These are phyloP conservation scores for Aegilops longissima DNA, from an alignment of 176 grass and related monocot species.

Conservation along the genomic window DNA sequence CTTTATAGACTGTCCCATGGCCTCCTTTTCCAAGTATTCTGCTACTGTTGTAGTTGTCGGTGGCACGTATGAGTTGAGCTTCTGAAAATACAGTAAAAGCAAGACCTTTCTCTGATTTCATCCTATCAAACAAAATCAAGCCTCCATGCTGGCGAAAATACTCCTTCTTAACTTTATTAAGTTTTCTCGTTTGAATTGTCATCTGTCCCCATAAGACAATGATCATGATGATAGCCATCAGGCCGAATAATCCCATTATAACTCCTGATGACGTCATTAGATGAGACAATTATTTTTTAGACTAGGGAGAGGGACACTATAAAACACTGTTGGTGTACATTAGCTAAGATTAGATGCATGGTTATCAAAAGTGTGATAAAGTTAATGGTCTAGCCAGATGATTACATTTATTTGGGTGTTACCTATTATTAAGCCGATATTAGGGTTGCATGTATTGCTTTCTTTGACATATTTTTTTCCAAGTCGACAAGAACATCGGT, in stretches of 20 bases:
- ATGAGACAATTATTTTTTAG: background rate
- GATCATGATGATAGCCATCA: background rate
- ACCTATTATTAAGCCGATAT: slow-evolving; percentile 26
- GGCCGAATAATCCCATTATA: background rate
- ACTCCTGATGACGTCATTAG: background rate
- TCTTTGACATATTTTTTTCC: background rate
- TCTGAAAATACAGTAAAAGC: slow-evolving; percentile 33
- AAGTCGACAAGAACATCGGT: slow-evolving; percentile 10
- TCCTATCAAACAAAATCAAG: slow-evolving; percentile 18
- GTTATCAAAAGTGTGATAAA: background rate
- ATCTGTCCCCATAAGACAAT: background rate
- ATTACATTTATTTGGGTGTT: background rate
- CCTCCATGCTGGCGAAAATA: slow-evolving; percentile 43
- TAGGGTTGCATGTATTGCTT: slow-evolving; percentile 2
- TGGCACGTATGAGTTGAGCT: slow-evolving; percentile 33
- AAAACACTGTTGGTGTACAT: background rate
- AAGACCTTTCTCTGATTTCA: slow-evolving; percentile 30
- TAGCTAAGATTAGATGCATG: background rate
- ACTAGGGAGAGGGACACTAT: background rate
- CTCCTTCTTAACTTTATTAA: slow-evolving; percentile 19
- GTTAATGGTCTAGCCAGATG: background rate
- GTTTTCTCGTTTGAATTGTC: slow-evolving; percentile 5
- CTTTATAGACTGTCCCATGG: slow-evolving; percentile 42
- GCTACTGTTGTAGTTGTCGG: slow-evolving; percentile 38
- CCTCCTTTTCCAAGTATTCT: slow-evolving; percentile 42